Conservation (phyloP, 805 yeast genomes). For the Spencermartinsiella europaea region DNA sequence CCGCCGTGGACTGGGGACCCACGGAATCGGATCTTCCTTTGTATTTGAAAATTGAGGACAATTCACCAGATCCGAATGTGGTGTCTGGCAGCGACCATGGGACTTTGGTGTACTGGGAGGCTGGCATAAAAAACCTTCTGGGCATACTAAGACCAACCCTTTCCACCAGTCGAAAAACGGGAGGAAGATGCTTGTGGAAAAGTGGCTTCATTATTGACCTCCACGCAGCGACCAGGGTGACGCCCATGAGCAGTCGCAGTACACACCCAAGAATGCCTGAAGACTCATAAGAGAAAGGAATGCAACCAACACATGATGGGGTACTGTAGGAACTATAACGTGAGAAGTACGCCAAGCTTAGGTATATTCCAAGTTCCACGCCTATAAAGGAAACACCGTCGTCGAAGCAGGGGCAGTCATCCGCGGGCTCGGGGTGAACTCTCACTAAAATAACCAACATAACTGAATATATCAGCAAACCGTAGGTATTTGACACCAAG, state of each 20-base stretch:
- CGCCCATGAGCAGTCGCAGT: conserved; percentile 57
- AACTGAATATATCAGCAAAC: conserved; percentile 25
- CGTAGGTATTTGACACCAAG: conserved; percentile 21
- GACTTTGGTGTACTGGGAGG: conserved; percentile 32
- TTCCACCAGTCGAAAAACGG: conserved; percentile 44
- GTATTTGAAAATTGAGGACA: conserved; percentile 27
- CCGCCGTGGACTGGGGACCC: conserved; percentile 40
- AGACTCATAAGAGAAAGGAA: conserved; percentile 16
- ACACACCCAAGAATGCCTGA: conserved; percentile 30
- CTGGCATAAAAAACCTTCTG: conserved; percentile 35
- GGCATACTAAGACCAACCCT: conserved; percentile 37
- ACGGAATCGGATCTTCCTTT: conserved; percentile 34
- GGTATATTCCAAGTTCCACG: conserved; percentile 72
- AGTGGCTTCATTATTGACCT: conserved; percentile 66
- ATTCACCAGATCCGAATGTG: conserved; percentile 29
- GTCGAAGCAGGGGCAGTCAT: conserved; percentile 93
- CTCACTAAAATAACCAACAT: conserved; percentile 41
- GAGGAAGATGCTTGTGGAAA: conserved; percentile 52
- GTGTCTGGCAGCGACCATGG: conserved; percentile 34
- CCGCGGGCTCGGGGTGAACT: conserved; percentile 77
- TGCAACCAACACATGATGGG: conserved; percentile 13
- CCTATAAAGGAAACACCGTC: conserved; percentile 92
- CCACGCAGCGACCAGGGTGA: conserved; percentile 63
- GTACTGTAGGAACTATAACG: background rate
- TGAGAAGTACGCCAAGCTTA: conserved; percentile 46